Evolutionary conservation across 2,329 filamentous ascomycete species (phyloP).

Genomic region (Cadophora malorum): DNA sequence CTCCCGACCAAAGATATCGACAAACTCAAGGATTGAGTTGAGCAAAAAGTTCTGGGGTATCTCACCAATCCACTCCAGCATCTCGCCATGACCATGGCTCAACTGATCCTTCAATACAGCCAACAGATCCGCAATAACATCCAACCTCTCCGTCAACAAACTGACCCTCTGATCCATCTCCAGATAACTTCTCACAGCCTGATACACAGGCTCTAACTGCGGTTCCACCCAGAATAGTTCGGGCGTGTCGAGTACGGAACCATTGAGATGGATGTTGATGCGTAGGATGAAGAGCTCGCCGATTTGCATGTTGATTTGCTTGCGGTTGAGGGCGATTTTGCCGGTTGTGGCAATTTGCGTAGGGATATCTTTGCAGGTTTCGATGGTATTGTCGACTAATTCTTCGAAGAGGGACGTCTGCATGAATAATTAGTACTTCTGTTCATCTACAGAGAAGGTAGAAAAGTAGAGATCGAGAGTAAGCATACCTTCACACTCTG

Average conservation of each 20-base stretch:
- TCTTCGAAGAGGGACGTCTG: slow-evolving; percentile 96
- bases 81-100: slow-evolving; percentile 90
- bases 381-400: slow-evolving; percentile 90
- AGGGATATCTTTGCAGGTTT: slow-evolving; percentile 90
- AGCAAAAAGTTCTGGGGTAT: too few species aligned
- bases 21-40: too few species aligned
- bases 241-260: slow-evolving; percentile 93
- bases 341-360: slow-evolving; percentile 91
- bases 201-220: slow-evolving; percentile 94
- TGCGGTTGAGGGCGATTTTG: slow-evolving; percentile 85
- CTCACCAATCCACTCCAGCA: slow-evolving; percentile 89
- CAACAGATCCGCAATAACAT: slow-evolving; percentile 91
- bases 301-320: slow-evolving; percentile 99
- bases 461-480: slow-evolving; percentile 6
- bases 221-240: slow-evolving; percentile 99
- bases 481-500: slow-evolving; percentile 85
- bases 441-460: not conserved
- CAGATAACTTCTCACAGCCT: slow-evolving; percentile 91
- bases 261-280: slow-evolving; percentile 98
- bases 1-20: not conserved
- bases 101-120: slow-evolving; percentile 95
- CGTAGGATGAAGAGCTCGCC: slow-evolving; percentile 96
- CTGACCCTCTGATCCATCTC: slow-evolving; percentile 97
- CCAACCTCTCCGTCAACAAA: slow-evolving; percentile 85
- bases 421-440: slow-evolving; percentile 15